A percentile compares a stretch with the other conserved stretches of the same genome.
These are phyloP conservation scores for Fusarium pseudoanthophilum DNA, from an alignment of 2,329 filamentous ascomycete species.

Conservation along the genomic window DNA sequence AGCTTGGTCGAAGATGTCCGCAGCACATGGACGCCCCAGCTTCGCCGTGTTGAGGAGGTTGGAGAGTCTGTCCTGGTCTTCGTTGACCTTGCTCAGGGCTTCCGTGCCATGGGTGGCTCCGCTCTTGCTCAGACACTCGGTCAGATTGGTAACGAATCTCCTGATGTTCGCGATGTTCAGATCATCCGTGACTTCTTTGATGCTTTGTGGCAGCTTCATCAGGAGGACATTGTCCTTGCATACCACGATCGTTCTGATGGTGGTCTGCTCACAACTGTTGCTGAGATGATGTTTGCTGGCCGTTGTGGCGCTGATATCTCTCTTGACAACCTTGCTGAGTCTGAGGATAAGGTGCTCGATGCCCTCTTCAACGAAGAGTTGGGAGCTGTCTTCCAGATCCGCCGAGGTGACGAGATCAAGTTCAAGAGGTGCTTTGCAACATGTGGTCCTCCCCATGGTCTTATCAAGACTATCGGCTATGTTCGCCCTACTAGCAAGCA, in stretches of 20 bases:
- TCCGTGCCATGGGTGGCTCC: conserved; percentile 87
- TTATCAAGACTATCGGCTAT: conserved; percentile 86
- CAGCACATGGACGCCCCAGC: conserved; percentile 93
- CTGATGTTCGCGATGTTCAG: conserved; percentile 85
- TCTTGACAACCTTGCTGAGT: conserved; percentile 77
- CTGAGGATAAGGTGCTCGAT: conserved; percentile 73
- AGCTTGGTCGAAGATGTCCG: conserved; percentile 83
- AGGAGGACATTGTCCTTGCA: conserved; percentile 76
- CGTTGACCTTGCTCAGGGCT: conserved; percentile 86
- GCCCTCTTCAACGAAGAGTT: conserved; percentile 96
- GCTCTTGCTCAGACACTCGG: conserved; percentile 90
- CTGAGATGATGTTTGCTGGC: conserved; percentile 98
- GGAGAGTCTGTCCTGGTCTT: conserved; percentile 90
- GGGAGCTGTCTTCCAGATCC: conserved; percentile 94
- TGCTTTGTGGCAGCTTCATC: conserved; percentile 74
- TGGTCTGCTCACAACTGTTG: conserved; percentile 88
- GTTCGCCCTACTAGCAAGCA: conserved; percentile 78
- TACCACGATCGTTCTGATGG: conserved; percentile 97
- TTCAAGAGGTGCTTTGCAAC: conserved; percentile 94
- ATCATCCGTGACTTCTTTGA: conserved; percentile 92
- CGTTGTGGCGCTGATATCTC: conserved; percentile 88
- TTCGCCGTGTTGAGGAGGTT: conserved; percentile 84
- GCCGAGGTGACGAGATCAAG: conserved; percentile 81
- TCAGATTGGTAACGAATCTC: conserved; percentile 84
- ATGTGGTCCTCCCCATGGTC: conserved; percentile 81